These are phyloP conservation scores for Solanum gracilifrons DNA, from an alignment of 257 asterid genomes.

Conservation along the genomic window DNA sequence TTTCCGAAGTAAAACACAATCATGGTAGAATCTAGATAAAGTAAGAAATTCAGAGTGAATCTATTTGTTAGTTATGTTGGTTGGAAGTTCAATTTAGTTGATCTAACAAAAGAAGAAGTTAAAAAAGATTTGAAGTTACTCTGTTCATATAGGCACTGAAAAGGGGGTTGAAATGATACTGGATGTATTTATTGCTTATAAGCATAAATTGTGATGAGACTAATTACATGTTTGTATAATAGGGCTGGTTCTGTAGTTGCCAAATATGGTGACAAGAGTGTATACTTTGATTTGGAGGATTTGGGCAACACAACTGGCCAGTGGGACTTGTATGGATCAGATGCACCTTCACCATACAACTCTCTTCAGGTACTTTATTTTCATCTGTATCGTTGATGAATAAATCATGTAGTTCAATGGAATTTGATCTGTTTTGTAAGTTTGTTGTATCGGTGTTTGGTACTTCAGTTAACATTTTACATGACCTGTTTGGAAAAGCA, in stretches of 20 bases:
- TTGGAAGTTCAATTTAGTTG: not conserved
- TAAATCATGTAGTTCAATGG: not conserved
- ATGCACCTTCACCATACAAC: conserved; percentile 88
- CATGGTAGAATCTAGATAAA: not conserved
- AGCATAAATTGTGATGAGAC: not conserved
- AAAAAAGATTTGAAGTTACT: not conserved
- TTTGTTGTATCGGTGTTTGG: not conserved
- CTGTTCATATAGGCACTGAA: not conserved
- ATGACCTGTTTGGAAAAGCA: not conserved
- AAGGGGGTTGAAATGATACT: not conserved
- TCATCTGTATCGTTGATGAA: not conserved
- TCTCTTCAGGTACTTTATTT: conserved; percentile 51
- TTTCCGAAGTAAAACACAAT: not conserved
- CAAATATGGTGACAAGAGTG: conserved; percentile 88
- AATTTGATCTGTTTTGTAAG: not conserved
- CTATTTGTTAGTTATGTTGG: not conserved
- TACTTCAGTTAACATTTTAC: not conserved
- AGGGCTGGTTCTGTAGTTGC: conserved; percentile 78
- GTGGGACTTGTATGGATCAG: conserved; percentile 96
- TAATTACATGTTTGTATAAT: conserved; percentile 4
- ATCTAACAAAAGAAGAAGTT: not conserved
- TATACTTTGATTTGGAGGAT: conserved; percentile 91
- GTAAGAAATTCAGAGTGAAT: not conserved
- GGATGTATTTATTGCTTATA: not conserved
- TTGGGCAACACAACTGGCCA: conserved; percentile 86